Conservation (phyloP, 768 basidiomycete genomes). For the Tulasnella sp. region DNA sequence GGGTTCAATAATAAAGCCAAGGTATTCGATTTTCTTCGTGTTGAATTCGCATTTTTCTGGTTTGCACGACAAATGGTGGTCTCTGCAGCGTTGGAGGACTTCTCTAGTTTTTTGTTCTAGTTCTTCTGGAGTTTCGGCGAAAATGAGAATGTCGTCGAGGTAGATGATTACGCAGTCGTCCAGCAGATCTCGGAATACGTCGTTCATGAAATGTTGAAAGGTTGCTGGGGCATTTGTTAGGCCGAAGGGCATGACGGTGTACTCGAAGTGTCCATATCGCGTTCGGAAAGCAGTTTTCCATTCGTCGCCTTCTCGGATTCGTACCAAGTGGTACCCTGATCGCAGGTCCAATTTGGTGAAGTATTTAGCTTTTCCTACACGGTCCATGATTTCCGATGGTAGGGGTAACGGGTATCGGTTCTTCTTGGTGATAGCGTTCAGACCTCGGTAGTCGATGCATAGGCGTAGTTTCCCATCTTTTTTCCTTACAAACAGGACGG, state of each 20-base stretch:
- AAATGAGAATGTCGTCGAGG: conserved; percentile 20
- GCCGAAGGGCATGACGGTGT: conserved; percentile 22
- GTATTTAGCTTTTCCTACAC: conserved; percentile 10
- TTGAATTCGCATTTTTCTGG: conserved; percentile 15
- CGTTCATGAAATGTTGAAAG: conserved; percentile 20
- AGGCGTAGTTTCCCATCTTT: conserved; percentile 18
- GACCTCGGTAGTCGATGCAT: background rate
- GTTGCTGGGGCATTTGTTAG: conserved; percentile 22
- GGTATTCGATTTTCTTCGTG: conserved; percentile 9
- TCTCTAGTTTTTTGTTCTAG: conserved; percentile 8
- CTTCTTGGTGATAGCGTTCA: background rate
- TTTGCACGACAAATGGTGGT: conserved; percentile 7
- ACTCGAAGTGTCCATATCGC: conserved; percentile 20
- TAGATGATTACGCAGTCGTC: conserved; percentile 21
- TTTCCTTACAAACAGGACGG: conserved; percentile 22
- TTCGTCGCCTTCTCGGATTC: conserved; percentile 19
- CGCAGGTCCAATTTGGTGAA: conserved; percentile 20
- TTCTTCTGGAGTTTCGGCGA: conserved; percentile 9
- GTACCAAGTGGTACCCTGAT: conserved; percentile 19
- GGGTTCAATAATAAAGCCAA: conserved; percentile 1
- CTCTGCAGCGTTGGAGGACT: conserved; percentile 13
- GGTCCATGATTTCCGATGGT: conserved; percentile 13
- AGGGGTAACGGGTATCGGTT: background rate
- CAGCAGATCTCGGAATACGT: conserved; percentile 16
- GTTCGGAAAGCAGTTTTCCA: conserved; percentile 22